Conservation (phyloP, 2,329 filamentous ascomycete genomes). For the Ceratocystiopsis sp. region DNA sequence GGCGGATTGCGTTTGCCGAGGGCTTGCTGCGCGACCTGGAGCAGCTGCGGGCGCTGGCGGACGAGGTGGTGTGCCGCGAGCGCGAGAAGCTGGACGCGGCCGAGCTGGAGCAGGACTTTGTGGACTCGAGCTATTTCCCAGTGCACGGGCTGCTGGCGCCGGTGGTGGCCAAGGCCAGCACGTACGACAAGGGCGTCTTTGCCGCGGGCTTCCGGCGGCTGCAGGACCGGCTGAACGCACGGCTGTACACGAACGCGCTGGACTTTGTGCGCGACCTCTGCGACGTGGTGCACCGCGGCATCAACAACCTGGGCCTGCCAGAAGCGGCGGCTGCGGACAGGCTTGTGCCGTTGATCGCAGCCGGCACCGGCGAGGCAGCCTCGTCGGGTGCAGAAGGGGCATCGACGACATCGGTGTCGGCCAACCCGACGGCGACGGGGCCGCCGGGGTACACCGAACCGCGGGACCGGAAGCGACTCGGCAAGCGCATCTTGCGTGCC, state of each 20-base stretch:
- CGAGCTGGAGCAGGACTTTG: slow-evolving; percentile 58
- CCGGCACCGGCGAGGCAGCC: no score
- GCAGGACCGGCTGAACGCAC: slow-evolving; percentile 32
- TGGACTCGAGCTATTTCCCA: slow-evolving; percentile 86
- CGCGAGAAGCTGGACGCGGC: slow-evolving; percentile 59
- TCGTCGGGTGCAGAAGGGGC: no score
- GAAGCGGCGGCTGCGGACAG: no score
- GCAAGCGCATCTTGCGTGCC: slow-evolving; percentile 73
- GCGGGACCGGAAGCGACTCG: slow-evolving; percentile 67
- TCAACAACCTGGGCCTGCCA: slow-evolving; percentile 18
- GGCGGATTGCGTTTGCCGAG: slow-evolving; percentile 79
- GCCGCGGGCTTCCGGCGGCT: slow-evolving; percentile 31
- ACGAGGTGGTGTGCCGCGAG: slow-evolving; percentile 60
- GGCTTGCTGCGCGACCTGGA: slow-evolving; percentile 60
- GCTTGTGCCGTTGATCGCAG: no score
- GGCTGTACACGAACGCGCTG: slow-evolving; percentile 41
- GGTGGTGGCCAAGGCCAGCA: slow-evolving; percentile 62
- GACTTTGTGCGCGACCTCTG: slow-evolving; percentile 40
- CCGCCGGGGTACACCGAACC: slow-evolving; percentile 39
- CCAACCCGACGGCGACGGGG: neutral
- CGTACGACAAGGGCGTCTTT: slow-evolving; percentile 47
- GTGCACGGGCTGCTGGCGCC: slow-evolving; percentile 59
- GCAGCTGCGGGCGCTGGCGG: slow-evolving; percentile 52
- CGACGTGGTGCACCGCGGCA: slow-evolving; percentile 33
- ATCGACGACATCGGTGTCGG: neutral